Percentiles rank a stretch among this genome's conserved stretches.
Evolutionary conservation across 2,329 filamentous ascomycete genomes (phyloP).

Genomic region (Sclerotinia nivalis): DNA sequence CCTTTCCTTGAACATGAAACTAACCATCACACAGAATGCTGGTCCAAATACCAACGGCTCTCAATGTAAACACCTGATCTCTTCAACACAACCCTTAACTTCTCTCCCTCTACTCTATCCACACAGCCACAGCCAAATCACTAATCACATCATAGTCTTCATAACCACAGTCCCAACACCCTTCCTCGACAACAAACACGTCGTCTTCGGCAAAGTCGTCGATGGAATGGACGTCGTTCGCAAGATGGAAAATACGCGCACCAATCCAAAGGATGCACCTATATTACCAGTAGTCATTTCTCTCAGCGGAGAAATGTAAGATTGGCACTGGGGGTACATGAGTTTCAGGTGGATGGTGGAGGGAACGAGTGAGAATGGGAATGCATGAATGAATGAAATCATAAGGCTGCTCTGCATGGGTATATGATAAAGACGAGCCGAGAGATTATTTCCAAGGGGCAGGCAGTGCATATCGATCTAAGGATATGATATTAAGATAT

Average conservation of each 20-base stretch:
- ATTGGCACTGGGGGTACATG: too few species aligned
- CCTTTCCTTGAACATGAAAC: neutral
- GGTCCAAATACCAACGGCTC: constrained; percentile 91
- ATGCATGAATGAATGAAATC: neutral
- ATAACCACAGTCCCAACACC: constrained; percentile 87
- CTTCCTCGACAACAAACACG: constrained; percentile 89
- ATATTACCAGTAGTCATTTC: constrained; percentile 80
- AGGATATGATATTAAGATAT: neutral
- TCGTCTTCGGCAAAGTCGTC: constrained; percentile 89
- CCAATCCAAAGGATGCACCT: constrained; percentile 74
- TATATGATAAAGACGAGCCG: neutral
- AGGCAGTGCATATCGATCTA: too few species aligned
- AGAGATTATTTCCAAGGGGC: neutral
- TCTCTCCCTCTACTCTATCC: neutral
- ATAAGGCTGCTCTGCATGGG: neutral
- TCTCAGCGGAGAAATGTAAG: constrained; percentile 93
- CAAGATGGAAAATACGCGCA: constrained; percentile 91
- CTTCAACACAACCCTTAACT: neutral
- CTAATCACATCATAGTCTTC: constrained; percentile 93
- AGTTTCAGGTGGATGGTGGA: neutral
- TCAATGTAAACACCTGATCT: constrained; percentile 54
- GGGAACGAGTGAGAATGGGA: neutral
- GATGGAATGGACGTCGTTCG: constrained; percentile 87
- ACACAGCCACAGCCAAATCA: constrained; percentile 45
- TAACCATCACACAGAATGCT: constrained; percentile 62